These are phyloP conservation scores for Tulasnella sp. DNA, from an alignment of 768 basidiomycete genomes.

Conservation along the genomic window DNA sequence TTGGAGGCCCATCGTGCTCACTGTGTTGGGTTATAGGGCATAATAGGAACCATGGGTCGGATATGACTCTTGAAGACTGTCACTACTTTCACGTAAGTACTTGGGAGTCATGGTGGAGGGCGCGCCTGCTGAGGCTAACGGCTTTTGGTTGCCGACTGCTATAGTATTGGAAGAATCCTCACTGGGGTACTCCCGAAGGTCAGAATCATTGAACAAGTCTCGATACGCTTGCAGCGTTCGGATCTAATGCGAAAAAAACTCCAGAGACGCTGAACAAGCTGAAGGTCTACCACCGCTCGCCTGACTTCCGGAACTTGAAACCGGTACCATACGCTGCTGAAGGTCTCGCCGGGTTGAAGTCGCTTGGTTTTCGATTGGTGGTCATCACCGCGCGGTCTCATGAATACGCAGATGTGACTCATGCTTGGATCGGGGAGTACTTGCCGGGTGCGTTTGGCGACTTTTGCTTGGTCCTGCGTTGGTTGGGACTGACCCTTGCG, in stretches of 20 bases:
- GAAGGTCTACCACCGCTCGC: conserved; percentile 2
- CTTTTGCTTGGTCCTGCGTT: neutral
- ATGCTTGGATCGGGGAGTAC: conserved; percentile 16
- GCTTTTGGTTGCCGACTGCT: neutral
- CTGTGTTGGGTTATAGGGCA: conserved; percentile 10
- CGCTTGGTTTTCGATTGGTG: conserved; percentile 9
- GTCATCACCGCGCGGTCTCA: conserved; percentile 20
- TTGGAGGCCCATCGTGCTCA: neutral
- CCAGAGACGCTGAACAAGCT: conserved; percentile 12
- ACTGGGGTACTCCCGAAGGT: no score
- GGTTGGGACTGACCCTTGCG: neutral
- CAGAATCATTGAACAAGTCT: no score
- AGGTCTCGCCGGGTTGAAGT: conserved; percentile 9
- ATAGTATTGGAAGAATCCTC: conserved; percentile 28
- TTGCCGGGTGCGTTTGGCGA: conserved; percentile 12
- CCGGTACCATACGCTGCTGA: conserved; percentile 6
- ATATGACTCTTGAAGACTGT: conserved; percentile 17
- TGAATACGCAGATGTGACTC: conserved; percentile 1
- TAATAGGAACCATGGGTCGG: conserved; percentile 21
- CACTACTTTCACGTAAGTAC: conserved; percentile 27
- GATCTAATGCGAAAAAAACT: no score
- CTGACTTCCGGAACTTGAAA: neutral
- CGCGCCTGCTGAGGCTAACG: neutral
- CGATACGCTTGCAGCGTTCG: no score
- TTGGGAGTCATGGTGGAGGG: neutral